These are phyloP conservation scores for Glycyrrhiza uralensis DNA, from an alignment of 306 rosid genomes.

Conservation along the genomic window DNA sequence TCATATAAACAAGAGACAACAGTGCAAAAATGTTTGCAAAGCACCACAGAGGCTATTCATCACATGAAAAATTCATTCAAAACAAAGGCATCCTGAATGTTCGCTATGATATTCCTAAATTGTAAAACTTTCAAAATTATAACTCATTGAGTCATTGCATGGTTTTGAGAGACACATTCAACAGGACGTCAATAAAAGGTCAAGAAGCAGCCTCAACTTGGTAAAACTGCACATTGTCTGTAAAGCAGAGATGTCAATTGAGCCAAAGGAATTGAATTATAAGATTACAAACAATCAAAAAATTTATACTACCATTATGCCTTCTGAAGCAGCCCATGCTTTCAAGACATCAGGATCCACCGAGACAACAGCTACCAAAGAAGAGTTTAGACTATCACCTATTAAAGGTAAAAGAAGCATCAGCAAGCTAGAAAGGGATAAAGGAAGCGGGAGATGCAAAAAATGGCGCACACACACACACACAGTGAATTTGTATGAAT, in stretches of 20 bases:
- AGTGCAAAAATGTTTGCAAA: background rate
- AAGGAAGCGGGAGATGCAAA: background rate
- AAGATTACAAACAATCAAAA: conserved; percentile 17
- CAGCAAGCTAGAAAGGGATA: conserved; percentile 20
- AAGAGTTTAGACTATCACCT: conserved; percentile 95
- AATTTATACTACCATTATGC: conserved; percentile 54
- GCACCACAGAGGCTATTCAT: background rate
- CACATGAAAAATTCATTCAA: background rate
- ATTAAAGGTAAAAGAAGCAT: conserved; percentile 27
- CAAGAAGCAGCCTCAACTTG: background rate
- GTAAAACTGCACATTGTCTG: background rate
- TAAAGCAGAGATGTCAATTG: background rate
- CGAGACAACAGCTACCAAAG: conserved; percentile 75
- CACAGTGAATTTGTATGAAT: background rate
- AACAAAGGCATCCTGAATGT: background rate
- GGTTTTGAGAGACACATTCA: background rate
- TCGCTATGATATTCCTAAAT: background rate
- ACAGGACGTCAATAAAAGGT: background rate
- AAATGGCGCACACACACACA: background rate
- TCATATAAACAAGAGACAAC: background rate
- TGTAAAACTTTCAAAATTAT: background rate
- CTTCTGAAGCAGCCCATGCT: conserved; percentile 86
- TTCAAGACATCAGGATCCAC: conserved; percentile 74
- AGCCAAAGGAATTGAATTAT: background rate
- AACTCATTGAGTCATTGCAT: background rate